Conservation (phyloP, 345 rosid genomes). For the Passiflora organensis region DNA sequence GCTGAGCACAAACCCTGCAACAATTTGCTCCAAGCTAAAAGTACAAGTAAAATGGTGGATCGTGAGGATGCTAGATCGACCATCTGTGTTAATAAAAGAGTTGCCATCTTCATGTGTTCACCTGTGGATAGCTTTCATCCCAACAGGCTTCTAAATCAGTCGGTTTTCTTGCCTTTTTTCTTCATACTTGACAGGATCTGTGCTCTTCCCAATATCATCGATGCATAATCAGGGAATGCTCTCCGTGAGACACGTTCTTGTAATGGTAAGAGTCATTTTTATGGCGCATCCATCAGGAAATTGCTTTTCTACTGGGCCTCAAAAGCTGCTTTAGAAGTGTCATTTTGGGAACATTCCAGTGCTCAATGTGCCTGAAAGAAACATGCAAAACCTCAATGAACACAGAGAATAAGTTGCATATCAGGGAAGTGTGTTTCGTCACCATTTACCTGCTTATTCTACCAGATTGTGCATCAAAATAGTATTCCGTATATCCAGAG, state of each 20-base stretch:
- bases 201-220: background rate
- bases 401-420: background rate
- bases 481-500: slow-evolving; percentile 86
- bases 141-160: too few species aligned
- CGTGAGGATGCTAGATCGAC: too few species aligned
- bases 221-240: background rate
- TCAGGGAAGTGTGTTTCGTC: background rate
- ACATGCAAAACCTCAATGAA: background rate
- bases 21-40: too few species aligned
- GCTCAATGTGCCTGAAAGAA: slow-evolving; percentile 67
- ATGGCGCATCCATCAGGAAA: background rate
- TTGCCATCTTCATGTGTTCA: too few species aligned
- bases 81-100: too few species aligned
- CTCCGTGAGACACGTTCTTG: too few species aligned
- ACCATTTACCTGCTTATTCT: slow-evolving; percentile 65
- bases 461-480: slow-evolving; percentile 58
- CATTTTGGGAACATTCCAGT: slow-evolving; percentile 94
- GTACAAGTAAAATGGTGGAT: too few species aligned
- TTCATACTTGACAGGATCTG: too few species aligned
- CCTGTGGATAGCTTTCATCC: too few species aligned
- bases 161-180: too few species aligned
- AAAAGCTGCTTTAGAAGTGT: slow-evolving; percentile 68
- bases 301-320: slow-evolving; percentile 37
- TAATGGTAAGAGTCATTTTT: too few species aligned
- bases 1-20: too few species aligned